Base-by-base conservation (phyloP, 2,329 filamentous ascomycete genomes). In the Rutstroemia sydowiana region DNA sequence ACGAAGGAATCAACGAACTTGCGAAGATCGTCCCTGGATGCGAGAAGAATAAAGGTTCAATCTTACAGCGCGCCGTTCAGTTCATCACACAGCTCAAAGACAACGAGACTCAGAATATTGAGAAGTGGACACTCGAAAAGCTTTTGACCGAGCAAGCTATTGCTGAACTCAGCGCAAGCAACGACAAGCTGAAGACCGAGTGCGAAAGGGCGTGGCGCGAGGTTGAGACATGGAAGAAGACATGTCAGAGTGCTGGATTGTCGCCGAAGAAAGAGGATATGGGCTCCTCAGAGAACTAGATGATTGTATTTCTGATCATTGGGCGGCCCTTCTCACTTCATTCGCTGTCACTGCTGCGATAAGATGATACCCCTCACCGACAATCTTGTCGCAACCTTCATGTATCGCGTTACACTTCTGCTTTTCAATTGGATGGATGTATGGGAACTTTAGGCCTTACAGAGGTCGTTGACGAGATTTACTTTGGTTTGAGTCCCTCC, bases 21-120 rank as follows among this genome's bases (percentile, higher is more conserved):
- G 88, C 92, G 60, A 97, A 96, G 73, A 95, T 98, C 59, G 93
- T 98, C 0, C 93, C 93, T 0, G 90, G 90, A 13, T 96, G 92
- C 64, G 93, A 98, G 71, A 98, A 97, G 77, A 97, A 98, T 75
- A 98, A 98, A 71, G 93, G 93, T 0, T 95, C 90, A 2, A 97
- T 98, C 58, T 75, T 98, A 34, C 88, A 95, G 66, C 88, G 92
- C 31, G 90, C 93, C 0, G 92, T 96, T 9, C 84, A 89, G 58
- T 97, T 95, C 73, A 97, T 98, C 66, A 87, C 84, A 10, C 90
- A 96, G 65, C 79, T 98, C 36, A 95, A 93, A 68, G 90, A 96
- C 68, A 95, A 95, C 61, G 92, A 95, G 68, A 82, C 87, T 14
- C 87, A 93, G 58, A 95, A 95, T 67, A 90, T 95, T 57, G 92